Conservation (phyloP, 805 yeast genomes). For the Lachancea mirantina region DNA sequence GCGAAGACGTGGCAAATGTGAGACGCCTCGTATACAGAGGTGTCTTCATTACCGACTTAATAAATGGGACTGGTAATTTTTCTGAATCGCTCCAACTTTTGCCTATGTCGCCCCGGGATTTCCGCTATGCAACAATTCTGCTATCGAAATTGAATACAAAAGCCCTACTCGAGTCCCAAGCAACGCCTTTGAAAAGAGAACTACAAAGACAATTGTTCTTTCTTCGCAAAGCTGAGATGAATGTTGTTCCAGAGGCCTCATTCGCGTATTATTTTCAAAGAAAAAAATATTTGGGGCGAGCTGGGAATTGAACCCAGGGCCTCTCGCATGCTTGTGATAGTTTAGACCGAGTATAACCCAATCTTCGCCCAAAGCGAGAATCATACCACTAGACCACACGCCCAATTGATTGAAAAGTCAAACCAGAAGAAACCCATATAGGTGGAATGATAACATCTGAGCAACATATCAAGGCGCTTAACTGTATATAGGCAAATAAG, state of each 20-base stretch:
- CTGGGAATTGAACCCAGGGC: conserved; percentile 56
- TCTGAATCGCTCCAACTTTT: conserved; percentile 14
- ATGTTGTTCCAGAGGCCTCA: conserved; percentile 26
- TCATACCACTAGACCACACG: conserved; percentile 50
- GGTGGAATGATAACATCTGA: neutral
- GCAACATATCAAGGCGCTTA: no score
- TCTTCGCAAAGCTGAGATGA: conserved; percentile 56
- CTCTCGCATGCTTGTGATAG: conserved; percentile 37
- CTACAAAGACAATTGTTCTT: conserved; percentile 51
- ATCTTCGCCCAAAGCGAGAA: conserved; percentile 43
- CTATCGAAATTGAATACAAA: conserved; percentile 11
- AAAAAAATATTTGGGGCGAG: conserved; percentile 23
- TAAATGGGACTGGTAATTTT: conserved; percentile 3
- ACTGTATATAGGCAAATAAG: neutral
- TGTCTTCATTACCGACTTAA: conserved; percentile 13
- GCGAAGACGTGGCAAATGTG: conserved; percentile 8
- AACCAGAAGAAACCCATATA: neutral
- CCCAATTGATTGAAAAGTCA: conserved; percentile 14
- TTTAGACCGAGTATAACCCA: conserved; percentile 9
- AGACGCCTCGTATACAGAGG: conserved; percentile 20
- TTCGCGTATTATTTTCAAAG: conserved; percentile 9
- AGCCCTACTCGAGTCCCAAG: neutral
- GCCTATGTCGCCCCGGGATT: conserved; percentile 25
- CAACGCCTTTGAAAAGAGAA: conserved; percentile 28
- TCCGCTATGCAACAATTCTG: conserved; percentile 19